These are phyloP conservation scores for Rhexocercosporidium sp. DNA, from an alignment of 2,329 filamentous ascomycete genomes.

Conservation along the genomic window DNA sequence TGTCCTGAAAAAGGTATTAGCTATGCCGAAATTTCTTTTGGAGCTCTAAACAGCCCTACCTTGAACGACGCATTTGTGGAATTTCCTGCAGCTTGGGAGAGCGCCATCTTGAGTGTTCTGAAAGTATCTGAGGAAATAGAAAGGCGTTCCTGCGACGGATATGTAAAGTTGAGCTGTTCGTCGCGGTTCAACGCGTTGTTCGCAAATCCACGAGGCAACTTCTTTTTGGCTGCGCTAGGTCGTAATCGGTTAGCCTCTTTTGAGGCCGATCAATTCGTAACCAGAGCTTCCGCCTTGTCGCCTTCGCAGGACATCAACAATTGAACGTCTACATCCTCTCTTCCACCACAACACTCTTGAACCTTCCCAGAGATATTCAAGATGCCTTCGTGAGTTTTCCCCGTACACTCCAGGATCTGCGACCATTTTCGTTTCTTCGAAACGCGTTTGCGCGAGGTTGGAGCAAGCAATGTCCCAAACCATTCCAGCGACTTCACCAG, in stretches of 20 bases:
- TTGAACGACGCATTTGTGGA: constrained; percentile 71
- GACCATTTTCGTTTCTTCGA: not conserved
- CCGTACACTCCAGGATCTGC: not conserved
- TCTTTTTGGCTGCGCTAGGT: constrained; percentile 24
- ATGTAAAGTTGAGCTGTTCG: constrained; percentile 24
- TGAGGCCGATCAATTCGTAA: constrained; percentile 20
- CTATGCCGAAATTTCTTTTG: constrained; percentile 27
- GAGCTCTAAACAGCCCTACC: constrained; percentile 46
- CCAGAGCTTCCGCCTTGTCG: constrained; percentile 33
- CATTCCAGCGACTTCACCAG: not conserved
- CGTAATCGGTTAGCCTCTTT: constrained; percentile 23
- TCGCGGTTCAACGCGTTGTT: constrained; percentile 37
- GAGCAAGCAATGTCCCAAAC: not conserved
- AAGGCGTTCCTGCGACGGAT: constrained; percentile 18
- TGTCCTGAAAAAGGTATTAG: constrained; percentile 60
- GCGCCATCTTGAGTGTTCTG: constrained; percentile 52
- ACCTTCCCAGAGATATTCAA: constrained; percentile 14
- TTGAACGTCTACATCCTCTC: constrained; percentile 12
- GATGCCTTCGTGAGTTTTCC: constrained; percentile 26
- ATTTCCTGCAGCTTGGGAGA: constrained; percentile 43
- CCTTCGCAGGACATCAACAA: constrained; percentile 20
- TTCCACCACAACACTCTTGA: not conserved
- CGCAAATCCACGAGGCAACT: constrained; percentile 27
- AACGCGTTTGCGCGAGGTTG: not conserved
- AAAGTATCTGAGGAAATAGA: constrained; percentile 24